These are phyloP conservation scores for Hypoxylon fuscum DNA, from an alignment of 495 filamentous ascomycete species.

Conservation along the genomic window DNA sequence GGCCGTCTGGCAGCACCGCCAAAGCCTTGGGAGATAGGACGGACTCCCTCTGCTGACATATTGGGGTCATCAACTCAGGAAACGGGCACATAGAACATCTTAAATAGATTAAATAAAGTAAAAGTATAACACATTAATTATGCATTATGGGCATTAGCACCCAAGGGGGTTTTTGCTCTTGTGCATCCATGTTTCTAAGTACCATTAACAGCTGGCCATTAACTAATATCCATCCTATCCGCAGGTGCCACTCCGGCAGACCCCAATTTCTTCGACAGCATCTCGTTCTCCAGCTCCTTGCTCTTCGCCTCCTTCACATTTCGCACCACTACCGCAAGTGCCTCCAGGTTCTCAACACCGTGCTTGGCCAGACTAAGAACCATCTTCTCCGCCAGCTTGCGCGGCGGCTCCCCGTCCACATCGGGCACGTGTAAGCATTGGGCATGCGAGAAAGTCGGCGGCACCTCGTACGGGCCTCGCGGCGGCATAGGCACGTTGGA, in stretches of 20 bases:
- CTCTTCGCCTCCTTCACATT: slow-evolving; percentile 19
- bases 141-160: not conserved
- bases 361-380: slow-evolving; percentile 29
- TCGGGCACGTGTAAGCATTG: slow-evolving; percentile 11
- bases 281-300: slow-evolving; percentile 19
- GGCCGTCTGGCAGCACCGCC: slow-evolving; percentile 63
- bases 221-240: slow-evolving; percentile 32
- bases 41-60: slow-evolving; percentile 7
- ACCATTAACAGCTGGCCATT: too few species aligned
- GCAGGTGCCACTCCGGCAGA: slow-evolving; percentile 5
- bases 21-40: slow-evolving; percentile 81
- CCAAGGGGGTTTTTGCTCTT: not conserved
- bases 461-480: slow-evolving; percentile 22
- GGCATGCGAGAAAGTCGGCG: slow-evolving; percentile 12
- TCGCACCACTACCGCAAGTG: slow-evolving; percentile 9
- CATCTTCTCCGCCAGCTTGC: slow-evolving; percentile 35
- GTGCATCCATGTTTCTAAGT: too few species aligned
- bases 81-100: slow-evolving; percentile 1
- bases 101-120: slow-evolving; percentile 11
- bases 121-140: slow-evolving; percentile 1
- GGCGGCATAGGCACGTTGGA: slow-evolving; percentile 9
- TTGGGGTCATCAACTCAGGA: not conserved
- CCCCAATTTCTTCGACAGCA: not conserved
- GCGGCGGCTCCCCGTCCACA: slow-evolving; percentile 19
- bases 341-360: slow-evolving; percentile 30